phyloP scores from a whole-genome alignment of 805 yeast genomes.

The Wickerhamomyces subpelliculosus region DNA sequence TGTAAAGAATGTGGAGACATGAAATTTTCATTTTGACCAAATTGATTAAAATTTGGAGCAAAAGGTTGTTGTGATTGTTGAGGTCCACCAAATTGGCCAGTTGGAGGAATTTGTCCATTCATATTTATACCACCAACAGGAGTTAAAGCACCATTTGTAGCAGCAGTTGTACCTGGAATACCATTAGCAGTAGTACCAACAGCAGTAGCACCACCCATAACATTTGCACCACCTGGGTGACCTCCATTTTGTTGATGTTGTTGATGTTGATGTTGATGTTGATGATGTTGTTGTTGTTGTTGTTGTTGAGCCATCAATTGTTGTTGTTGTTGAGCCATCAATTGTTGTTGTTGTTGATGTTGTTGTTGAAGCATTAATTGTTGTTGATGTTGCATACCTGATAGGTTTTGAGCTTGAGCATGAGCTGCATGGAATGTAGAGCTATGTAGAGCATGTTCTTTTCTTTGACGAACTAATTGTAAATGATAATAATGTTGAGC shows the following conservation, averaged over 20 bases:
- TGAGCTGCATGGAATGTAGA: conserved; percentile 38
- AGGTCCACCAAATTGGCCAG: neutral
- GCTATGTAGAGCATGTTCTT: conserved; percentile 44
- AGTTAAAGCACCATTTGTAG: neutral
- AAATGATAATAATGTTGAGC: conserved; percentile 70
- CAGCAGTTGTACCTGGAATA: neutral
- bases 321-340: conserved; percentile 20
- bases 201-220: neutral
- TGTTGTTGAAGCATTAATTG: conserved; percentile 23
- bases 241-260: neutral
- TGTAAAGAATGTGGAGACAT: conserved; percentile 13
- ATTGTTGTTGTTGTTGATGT: conserved; percentile 9
- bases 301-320: neutral
- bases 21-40: neutral
- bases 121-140: too few relatives aligned
- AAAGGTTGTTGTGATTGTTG: conserved; percentile 1
- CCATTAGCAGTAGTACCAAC: neutral
- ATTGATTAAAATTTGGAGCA: too few relatives aligned
- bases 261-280: neutral
- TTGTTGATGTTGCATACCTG: conserved; percentile 1
- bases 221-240: neutral
- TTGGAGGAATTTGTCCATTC: too few relatives aligned
- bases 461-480: conserved; percentile 51
- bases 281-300: neutral
- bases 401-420: conserved; percentile 30